Conservation (phyloP, 257 asterid species). For the Henckelia pumila region DNA sequence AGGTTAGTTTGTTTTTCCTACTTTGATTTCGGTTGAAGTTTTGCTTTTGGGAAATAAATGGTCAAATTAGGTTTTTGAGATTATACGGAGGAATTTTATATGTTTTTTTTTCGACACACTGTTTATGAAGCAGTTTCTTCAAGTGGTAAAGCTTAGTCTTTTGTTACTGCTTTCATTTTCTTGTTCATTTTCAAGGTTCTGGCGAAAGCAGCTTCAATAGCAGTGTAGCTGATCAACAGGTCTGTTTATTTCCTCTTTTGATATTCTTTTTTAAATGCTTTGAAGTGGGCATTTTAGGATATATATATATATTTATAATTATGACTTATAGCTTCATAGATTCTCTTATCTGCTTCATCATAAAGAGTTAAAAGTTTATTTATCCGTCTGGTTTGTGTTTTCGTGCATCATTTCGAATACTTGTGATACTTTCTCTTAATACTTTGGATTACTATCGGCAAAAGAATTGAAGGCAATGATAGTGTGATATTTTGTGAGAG, state of each 20-base stretch:
- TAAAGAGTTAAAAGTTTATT: not conserved
- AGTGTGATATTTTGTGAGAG: no score
- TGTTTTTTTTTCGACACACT: not conserved
- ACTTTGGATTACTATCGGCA: no score
- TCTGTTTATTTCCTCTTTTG: constrained; percentile 25
- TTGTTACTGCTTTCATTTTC: constrained; percentile 27
- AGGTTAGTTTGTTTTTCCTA: constrained; percentile 36
- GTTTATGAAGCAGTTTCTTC: not conserved
- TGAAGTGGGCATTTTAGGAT: not conserved
- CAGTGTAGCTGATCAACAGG: constrained; percentile 89
- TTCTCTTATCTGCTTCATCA: not conserved
- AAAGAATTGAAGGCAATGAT: not conserved
- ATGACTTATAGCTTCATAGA: not conserved
- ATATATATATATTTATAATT: not conserved
- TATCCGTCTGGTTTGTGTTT: not conserved
- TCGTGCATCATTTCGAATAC: not conserved
- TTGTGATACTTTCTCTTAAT: constrained; percentile 7
- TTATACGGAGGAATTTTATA: not conserved
- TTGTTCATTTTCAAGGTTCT: constrained; percentile 47
- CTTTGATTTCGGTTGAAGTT: no score
- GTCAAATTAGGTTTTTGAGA: not conserved
- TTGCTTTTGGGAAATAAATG: no score
- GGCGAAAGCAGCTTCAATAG: constrained; percentile 82
- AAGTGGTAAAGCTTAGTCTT: not conserved
- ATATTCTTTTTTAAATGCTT: not conserved